Evolutionary conservation across 1,284 basidiomycete species (phyloP), one percentile per base, ranked within the genome.

Genomic region (Puccinia triticina): DNA sequence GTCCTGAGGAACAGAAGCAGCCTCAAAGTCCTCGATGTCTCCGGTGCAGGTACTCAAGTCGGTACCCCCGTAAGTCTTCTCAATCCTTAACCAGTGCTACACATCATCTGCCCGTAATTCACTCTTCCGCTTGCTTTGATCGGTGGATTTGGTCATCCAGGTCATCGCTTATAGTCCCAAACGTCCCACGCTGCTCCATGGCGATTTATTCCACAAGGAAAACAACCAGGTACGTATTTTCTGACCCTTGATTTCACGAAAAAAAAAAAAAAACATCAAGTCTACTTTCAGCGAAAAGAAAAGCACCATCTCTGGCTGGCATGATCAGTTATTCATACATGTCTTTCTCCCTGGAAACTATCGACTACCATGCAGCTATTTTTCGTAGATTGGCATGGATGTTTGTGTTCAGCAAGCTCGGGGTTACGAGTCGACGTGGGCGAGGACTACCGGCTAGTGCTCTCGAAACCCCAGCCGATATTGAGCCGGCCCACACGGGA

Each of bases 401-500:
- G 78, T 53, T 53, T 81, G 26, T 81, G 78, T 46, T 48, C 78
- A 8, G 78, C 71, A 7, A 81, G 55, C 57, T 21, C 69, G 5
- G 57, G 69, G 18, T 21, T 74, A 23, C 67, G 48, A 21, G 55
- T 81, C 21, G 78, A 81, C 53, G 78, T 81, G 5, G 14, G 61
- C 8, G 53, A 79, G 34, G 40, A 71, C 82, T 77, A 83, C 55
- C 46, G 53, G 34, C 79, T 84, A 23, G 57, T 66, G 4, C 83
- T 84, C 10, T 66, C 82, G 0, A 46, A 59, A 32, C 84, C 85
- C 10, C 83, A 75, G 3, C 84, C 85, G 1, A 59, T 85, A 43
- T 82, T 69, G 11, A 57, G 72, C 0, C 77, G 81, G 26, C 83
- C 84, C 11, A 84, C 83, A 0, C 21, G 61, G 0, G 57, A 37